Evolutionary conservation across 208 protist genomes (phyloP).

Genomic region (Acanthamoeba healyi): DNA sequence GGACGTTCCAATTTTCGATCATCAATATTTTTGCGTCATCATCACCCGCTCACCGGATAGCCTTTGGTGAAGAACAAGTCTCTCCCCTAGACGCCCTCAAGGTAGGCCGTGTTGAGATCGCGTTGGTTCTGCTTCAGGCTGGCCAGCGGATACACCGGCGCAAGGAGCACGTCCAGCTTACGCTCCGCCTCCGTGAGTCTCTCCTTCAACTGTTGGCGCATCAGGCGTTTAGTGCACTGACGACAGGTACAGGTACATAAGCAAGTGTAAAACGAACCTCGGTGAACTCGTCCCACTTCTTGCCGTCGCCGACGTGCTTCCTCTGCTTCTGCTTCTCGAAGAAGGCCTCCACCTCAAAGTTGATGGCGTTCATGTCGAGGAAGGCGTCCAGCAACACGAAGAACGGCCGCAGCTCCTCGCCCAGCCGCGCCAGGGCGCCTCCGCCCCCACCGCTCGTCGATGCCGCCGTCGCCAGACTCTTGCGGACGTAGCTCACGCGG

Average conservation of each 20-base stretch:
- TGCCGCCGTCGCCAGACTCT: too few species aligned
- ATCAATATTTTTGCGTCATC: too few species aligned
- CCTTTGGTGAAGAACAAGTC: too few species aligned
- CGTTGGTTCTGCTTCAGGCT: background rate
- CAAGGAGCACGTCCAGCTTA: slow-evolving; percentile 27
- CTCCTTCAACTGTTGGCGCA: slow-evolving; percentile 56
- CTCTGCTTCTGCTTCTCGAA: slow-evolving; percentile 54
- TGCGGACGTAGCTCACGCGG: background rate
- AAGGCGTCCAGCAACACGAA: slow-evolving; percentile 49
- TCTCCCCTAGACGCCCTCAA: too few species aligned
- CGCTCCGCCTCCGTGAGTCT: background rate
- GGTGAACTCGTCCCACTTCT: slow-evolving; percentile 1
- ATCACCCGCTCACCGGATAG: too few species aligned
- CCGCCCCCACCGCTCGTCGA: too few species aligned
- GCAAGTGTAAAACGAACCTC: slow-evolving; percentile 16
- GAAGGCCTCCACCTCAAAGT: slow-evolving; percentile 51
- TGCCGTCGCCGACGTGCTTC: background rate
- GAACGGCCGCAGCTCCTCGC: slow-evolving; percentile 27
- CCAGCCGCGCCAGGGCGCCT: too few species aligned
- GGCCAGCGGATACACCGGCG: background rate
- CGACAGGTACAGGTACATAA: too few species aligned
- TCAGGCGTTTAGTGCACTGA: too few species aligned
- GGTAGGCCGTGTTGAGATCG: background rate
- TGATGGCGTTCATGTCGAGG: slow-evolving; percentile 32
- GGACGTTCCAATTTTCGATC: too few species aligned